Conservation (phyloP, 169 alveolate genomes). For the Perkinsus chesapeaki region DNA sequence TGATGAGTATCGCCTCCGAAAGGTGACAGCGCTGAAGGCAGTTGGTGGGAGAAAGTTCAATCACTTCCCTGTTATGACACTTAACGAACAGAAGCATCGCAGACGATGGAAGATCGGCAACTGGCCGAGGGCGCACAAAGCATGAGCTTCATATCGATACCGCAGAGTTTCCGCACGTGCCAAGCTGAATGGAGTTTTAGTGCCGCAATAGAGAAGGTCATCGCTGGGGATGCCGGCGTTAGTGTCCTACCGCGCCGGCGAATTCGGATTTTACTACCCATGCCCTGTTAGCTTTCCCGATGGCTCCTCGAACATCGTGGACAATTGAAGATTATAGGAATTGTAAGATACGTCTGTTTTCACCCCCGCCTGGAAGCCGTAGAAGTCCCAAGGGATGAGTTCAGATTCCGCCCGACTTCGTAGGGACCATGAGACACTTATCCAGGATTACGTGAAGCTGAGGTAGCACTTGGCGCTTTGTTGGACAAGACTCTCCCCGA, state of each 20-base stretch:
- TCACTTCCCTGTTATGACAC: neutral
- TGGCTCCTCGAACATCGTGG: neutral
- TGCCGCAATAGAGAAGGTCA: no score
- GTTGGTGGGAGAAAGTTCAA: neutral
- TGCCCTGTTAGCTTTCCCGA: no score
- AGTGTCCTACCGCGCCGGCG: no score
- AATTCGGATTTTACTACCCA: no score
- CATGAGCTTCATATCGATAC: no score
- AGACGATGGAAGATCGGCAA: neutral
- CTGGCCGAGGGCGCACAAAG: constrained; percentile 1
- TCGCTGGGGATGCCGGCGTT: no score
- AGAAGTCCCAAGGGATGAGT: neutral
- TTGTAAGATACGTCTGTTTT: neutral
- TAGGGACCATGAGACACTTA: neutral
- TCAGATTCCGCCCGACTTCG: neutral
- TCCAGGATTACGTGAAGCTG: neutral
- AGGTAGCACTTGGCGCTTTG: neutral
- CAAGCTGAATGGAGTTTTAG: no score
- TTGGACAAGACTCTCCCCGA: neutral
- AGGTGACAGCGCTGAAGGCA: neutral
- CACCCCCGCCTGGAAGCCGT: neutral
- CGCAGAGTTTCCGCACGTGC: no score
- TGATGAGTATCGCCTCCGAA: neutral
- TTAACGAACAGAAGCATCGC: neutral
- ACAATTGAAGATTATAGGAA: neutral